Conservation (phyloP, 495 filamentous ascomycete species). For the Penicillium argentinense region DNA sequence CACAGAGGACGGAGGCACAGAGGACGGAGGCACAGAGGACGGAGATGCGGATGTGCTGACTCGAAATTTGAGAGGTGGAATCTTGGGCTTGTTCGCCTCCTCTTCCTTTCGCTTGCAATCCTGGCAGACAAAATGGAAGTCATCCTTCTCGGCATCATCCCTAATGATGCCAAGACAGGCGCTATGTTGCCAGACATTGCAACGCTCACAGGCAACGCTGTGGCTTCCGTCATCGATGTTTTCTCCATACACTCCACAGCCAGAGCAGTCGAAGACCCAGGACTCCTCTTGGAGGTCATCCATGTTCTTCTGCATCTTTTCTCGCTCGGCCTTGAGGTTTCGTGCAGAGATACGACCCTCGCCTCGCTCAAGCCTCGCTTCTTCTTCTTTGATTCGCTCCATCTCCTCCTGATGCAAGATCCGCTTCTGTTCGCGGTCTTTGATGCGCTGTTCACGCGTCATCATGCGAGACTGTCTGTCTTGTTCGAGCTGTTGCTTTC, state of each 20-base stretch:
- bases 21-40: conserved; percentile 22
- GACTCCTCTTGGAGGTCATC: conserved; percentile 77
- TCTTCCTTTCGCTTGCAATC: conserved; percentile 70
- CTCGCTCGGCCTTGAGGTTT: conserved; percentile 73
- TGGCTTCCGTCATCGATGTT: conserved; percentile 88
- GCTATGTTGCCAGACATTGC: conserved; percentile 96
- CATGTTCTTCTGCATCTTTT: conserved; percentile 69
- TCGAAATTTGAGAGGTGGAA: conserved; percentile 68
- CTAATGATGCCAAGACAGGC: conserved; percentile 80
- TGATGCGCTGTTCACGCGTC: conserved; percentile 80
- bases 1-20: conserved; percentile 26
- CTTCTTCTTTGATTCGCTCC: conserved; percentile 73
- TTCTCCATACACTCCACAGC: conserved; percentile 85
- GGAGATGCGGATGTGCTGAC: conserved; percentile 55
- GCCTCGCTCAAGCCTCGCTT: conserved; percentile 61
- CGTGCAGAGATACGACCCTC: conserved; percentile 73
- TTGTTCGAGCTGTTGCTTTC: conserved; percentile 65
- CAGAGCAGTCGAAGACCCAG: conserved; percentile 91
- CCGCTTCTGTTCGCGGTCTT: conserved; percentile 78
- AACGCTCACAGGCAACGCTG: conserved; percentile 91
- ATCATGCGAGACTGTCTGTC: conserved; percentile 80
- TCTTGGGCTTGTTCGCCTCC: conserved; percentile 63
- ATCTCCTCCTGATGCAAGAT: conserved; percentile 81
- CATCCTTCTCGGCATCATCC: conserved; percentile 74
- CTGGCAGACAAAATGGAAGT: conserved; percentile 86